Evolutionary conservation across 2,329 filamentous ascomycete species (phyloP), one percentile per base, ranked within the genome.

Genomic region (Aureobasidium sp.): DNA sequence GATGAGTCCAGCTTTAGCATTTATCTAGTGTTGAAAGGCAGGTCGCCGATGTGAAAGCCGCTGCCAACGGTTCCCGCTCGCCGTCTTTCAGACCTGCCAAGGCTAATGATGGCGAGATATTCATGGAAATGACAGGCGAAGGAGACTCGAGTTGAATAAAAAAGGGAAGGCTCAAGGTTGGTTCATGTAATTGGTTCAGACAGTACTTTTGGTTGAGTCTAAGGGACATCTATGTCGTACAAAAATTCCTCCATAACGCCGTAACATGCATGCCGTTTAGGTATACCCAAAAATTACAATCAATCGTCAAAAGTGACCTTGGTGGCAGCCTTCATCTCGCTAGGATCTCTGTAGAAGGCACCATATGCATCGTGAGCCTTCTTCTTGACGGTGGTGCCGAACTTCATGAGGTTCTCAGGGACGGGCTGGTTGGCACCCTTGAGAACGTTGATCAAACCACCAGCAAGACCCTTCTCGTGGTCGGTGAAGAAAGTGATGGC

Each of bases 361-460:
- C 93, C 93, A 66, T 97, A 98, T 42, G 88, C 86, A 64, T 90
- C 87, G 73, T 98, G 93, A 44, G 84, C 81, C 89, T 97, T 97
- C 82, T 95, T 96, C 82, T 97, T 98, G 49, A 98, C 93, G 1
- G 91, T 97, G 19, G 90, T 95, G 63, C 93, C 93, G 62, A 96
- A 98, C 73, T 95, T 96, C 68, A 97, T 77, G 32, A 98, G 75
- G 22, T 88, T 86, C 38, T 95, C 89, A 2, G 93, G 93, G 0
- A 98, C 88, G 11, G 83, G 79, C 71, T 98, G 93, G 60, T 89
- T 88, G 21, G 93, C 90, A n/a, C 84, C 88, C 71, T 87, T 94
- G 58, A 98, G 80, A 53, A 98, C 90, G 68, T 97, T 97, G 74
- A 97, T 86, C 62, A 98, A 75, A 81, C 84, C 86, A 71, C 90